Base-by-base conservation (phyloP, 2,329 filamentous ascomycete genomes). In the Eutypa lata region DNA sequence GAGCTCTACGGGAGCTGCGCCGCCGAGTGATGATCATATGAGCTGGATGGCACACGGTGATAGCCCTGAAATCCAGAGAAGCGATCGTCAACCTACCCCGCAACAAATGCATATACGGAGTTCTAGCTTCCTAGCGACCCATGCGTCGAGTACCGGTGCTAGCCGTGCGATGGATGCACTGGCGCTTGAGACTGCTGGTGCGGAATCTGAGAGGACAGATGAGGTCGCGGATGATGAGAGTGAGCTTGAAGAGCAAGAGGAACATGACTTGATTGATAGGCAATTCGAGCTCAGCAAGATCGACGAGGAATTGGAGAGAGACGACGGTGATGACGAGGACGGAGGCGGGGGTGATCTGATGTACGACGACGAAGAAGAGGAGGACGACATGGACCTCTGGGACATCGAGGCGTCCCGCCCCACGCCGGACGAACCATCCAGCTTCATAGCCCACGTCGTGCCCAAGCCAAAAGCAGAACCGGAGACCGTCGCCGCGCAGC, bases 331-430 rank as follows among this genome's bases (percentile, higher is more conserved):
- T 18, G 48, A 50, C 11, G 59, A 57, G 14, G 56, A 58, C 22
- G 52, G 48, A 22, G 42, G 57, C 19, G 38, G 44, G 38, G 46
- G 40, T 13, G 55, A n/a, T n/a, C n/a, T 55, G 22, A 48, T 48
- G 28, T 52, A 19, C 14, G 52, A 55, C 19, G 53, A 55, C 7
- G 56, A 53, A 37, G 59, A n/a, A n/a, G n/a, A n/a, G n/a, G n/a
- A 54, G 10, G 74, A 75, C 3, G 77, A 76, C 11, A 71, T 69
- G 3, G 76, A 84, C 57, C 73, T 85, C 11, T 85, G 81, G 81
- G 81, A 79, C 31, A 61, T 83, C 22, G 82, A 84, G 61, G 81
- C 81, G 11, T 72, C 76, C 50, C 75, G 81, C 13, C 68, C 72
- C 7, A 72, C 73, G 1, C 75, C 77, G 10, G 65, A 57, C 11